phyloP scores from a whole-genome alignment of 768 basidiomycete genomes.

The Mycena metata region DNA sequence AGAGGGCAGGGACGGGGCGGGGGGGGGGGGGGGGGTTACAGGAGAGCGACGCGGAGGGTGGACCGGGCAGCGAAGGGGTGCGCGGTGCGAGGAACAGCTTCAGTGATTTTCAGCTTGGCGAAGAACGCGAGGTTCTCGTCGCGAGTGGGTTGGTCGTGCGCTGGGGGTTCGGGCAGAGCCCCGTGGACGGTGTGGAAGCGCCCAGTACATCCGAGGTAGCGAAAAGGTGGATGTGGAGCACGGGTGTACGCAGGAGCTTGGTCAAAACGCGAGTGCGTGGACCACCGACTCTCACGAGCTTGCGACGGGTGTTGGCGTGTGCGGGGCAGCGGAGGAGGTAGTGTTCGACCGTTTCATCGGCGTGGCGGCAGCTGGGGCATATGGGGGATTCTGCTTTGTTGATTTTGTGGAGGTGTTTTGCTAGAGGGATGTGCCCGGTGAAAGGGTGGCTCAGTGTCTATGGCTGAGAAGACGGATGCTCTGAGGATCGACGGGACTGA shows the following conservation, averaged over 20 bases:
- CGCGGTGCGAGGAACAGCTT: no score
- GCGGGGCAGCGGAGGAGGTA: constrained; percentile 33
- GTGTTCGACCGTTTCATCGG: constrained; percentile 34
- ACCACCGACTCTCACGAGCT: no score
- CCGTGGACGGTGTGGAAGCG: constrained; percentile 40
- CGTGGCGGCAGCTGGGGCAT: constrained; percentile 34
- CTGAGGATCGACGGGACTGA: no score
- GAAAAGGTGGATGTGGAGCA: constrained; percentile 10
- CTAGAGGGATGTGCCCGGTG: constrained; percentile 37
- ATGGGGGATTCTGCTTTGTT: constrained; percentile 31
- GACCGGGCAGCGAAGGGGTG: no score
- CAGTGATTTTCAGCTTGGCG: no score
- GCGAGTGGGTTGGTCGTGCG: neutral
- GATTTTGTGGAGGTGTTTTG: constrained; percentile 41
- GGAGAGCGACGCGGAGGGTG: no score
- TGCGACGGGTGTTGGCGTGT: neutral
- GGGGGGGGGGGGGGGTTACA: no score
- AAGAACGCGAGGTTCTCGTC: no score
- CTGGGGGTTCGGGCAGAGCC: constrained; percentile 38
- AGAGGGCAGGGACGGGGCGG: no score
- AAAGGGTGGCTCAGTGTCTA: no score
- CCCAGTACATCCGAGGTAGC: constrained; percentile 20
- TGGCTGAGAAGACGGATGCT: no score
- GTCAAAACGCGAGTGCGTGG: no score
- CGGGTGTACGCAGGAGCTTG: constrained; percentile 1